Evolutionary conservation across 306 rosid genomes (phyloP).

Genomic region (Castanospermum australe): DNA sequence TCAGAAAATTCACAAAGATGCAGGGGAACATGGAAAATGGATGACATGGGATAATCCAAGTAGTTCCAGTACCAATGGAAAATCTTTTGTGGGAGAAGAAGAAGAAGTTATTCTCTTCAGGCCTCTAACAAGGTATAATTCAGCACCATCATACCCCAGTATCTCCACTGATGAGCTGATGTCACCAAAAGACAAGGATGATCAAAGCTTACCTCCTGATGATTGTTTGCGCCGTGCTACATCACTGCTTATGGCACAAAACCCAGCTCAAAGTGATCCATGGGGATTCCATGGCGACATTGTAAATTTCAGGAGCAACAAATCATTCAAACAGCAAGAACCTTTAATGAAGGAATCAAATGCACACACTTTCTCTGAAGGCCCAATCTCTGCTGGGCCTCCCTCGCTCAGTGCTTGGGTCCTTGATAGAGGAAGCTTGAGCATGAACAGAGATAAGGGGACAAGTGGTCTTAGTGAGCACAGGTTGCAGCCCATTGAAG

Average conservation of each 20-base stretch:
- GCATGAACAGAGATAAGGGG: slow-evolving; percentile 45
- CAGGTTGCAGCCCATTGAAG: slow-evolving; percentile 66
- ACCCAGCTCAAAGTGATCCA: slow-evolving; percentile 46
- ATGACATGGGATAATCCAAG: slow-evolving; percentile 20
- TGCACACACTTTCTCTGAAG: slow-evolving; percentile 37
- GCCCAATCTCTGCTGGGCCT: slow-evolving; percentile 69
- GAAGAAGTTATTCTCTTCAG: slow-evolving; percentile 95
- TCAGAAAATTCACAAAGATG: slow-evolving; percentile 20
- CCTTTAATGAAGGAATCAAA: slow-evolving; percentile 45
- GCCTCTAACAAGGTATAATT: slow-evolving; percentile 80
- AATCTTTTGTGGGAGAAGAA: slow-evolving; percentile 53
- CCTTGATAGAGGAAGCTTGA: slow-evolving; percentile 49
- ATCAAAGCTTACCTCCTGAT: slow-evolving; percentile 47
- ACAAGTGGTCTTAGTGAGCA: slow-evolving; percentile 37
- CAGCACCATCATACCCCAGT: slow-evolving; percentile 63
- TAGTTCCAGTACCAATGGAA: slow-evolving; percentile 29
- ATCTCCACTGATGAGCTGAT: slow-evolving; percentile 23
- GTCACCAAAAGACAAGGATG: slow-evolving; percentile 48
- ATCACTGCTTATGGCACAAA: slow-evolving; percentile 84
- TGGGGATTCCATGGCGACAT: slow-evolving; percentile 48
- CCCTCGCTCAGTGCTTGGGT: slow-evolving; percentile 98
- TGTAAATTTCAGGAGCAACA: slow-evolving; percentile 37
- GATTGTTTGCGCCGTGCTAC: slow-evolving; percentile 88
- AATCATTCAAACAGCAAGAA: slow-evolving; percentile 47
- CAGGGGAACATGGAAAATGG: slow-evolving; percentile 29